Conservation (phyloP, 371 early-diverging fungal genomes). For the Mortierella sp. region DNA sequence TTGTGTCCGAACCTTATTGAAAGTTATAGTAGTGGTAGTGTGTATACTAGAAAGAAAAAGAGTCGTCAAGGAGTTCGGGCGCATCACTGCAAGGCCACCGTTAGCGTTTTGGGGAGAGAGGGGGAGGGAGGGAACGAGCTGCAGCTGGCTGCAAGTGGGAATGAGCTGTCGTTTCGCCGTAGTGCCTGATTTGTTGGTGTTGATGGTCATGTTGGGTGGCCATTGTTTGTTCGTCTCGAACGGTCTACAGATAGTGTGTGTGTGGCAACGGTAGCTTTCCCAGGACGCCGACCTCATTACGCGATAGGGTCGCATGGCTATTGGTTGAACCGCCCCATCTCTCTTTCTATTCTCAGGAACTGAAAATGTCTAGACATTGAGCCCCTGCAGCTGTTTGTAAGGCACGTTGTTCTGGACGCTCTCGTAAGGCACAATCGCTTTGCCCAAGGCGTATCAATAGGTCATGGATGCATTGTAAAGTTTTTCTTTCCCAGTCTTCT, state of each 20-base stretch:
- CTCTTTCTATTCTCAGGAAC: too few species aligned
- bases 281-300: background rate
- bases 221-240: too few species aligned
- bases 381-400: too few species aligned
- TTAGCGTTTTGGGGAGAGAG: background rate
- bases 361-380: too few species aligned
- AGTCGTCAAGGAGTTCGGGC: background rate
- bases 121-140: background rate
- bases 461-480: too few species aligned
- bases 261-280: too few species aligned
- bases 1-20: background rate
- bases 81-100: background rate
- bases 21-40: background rate
- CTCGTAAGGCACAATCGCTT: too few species aligned
- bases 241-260: too few species aligned
- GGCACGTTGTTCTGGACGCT: background rate
- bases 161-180: conserved; percentile 17
- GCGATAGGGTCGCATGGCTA: background rate
- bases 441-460: too few species aligned
- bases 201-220: background rate
- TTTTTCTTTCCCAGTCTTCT: too few species aligned
- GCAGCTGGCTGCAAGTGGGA: too few species aligned
- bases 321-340: conserved; percentile 4
- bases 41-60: background rate
- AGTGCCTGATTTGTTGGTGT: conserved; percentile 2